These are phyloP conservation scores for Puccinia polysora DNA, from an alignment of 1,284 basidiomycete genomes.

Conservation along the genomic window DNA sequence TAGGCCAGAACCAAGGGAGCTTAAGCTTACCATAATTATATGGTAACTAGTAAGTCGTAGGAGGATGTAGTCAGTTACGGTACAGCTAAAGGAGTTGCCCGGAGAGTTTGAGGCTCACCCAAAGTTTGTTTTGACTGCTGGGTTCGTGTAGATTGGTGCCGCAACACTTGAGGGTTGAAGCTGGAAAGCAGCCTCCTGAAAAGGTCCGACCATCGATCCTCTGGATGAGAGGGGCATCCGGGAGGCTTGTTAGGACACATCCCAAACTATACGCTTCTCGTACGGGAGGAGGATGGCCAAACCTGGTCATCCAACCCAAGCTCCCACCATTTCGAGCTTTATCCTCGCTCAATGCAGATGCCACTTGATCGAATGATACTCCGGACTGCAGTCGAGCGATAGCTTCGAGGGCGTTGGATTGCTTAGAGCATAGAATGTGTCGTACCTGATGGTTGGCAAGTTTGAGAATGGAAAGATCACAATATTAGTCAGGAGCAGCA, in stretches of 20 bases:
- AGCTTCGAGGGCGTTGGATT: slow-evolving; percentile 69
- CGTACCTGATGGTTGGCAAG: slow-evolving; percentile 55
- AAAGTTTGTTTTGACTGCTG: slow-evolving; percentile 65
- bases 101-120: not conserved
- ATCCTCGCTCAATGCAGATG: slow-evolving; percentile 78
- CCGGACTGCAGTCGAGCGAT: slow-evolving; percentile 72
- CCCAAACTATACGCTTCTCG: not conserved
- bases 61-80: slow-evolving; percentile 49
- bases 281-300: slow-evolving; percentile 61
- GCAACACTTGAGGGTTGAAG: slow-evolving; percentile 70
- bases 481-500: not conserved
- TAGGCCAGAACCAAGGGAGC: slow-evolving; percentile 48
- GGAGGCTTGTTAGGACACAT: slow-evolving; percentile 44
- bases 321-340: slow-evolving; percentile 80
- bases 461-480: not conserved
- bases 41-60: slow-evolving; percentile 67
- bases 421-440: slow-evolving; percentile 80
- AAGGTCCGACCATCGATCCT: slow-evolving; percentile 57
- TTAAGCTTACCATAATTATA: slow-evolving; percentile 78
- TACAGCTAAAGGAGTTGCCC: not conserved
- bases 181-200: slow-evolving; percentile 76
- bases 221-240: not conserved
- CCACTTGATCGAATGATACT: slow-evolving; percentile 73
- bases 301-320: slow-evolving; percentile 78
- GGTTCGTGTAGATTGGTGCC: slow-evolving; percentile 63